Evolutionary conservation across 2,329 filamentous ascomycete species (phyloP).

Genomic region (Phoma sp.): DNA sequence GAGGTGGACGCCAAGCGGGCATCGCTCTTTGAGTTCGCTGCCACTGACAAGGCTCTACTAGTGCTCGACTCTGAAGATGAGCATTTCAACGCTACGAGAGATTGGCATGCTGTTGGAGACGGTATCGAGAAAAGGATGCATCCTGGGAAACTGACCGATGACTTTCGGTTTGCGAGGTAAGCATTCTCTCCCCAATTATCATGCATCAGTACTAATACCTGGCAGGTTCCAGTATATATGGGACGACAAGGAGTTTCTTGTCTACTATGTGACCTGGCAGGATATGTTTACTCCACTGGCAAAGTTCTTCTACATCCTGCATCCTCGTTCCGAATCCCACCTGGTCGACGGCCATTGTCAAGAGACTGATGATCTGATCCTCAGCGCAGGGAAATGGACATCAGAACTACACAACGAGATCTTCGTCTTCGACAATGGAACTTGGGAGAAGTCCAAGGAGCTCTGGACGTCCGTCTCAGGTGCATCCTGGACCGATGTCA

Average conservation of each 20-base stretch:
- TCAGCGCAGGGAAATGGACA: slow-evolving; percentile 62
- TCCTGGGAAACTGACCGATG: slow-evolving; percentile 28
- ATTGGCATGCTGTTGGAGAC: slow-evolving; percentile 32
- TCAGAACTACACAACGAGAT: slow-evolving; percentile 66
- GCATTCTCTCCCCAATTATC: not conserved
- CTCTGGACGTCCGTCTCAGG: slow-evolving; percentile 58
- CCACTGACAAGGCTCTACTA: slow-evolving; percentile 24
- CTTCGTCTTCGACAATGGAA: slow-evolving; percentile 67
- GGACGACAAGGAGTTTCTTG: slow-evolving; percentile 34
- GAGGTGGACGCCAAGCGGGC: slow-evolving; percentile 20
- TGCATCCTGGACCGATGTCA: slow-evolving; percentile 68
- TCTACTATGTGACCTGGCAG: slow-evolving; percentile 38
- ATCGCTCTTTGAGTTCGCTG: slow-evolving; percentile 34
- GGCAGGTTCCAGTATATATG: slow-evolving; percentile 37
- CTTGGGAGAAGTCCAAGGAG: slow-evolving; percentile 66
- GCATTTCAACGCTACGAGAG: slow-evolving; percentile 23
- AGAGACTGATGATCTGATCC: slow-evolving; percentile 57
- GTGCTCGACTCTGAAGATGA: slow-evolving; percentile 27
- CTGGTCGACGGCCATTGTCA: slow-evolving; percentile 29
- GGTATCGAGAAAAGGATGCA: slow-evolving; percentile 32
- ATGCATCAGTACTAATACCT: not conserved
- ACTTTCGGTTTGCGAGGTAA: slow-evolving; percentile 32
- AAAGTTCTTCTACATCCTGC: slow-evolving; percentile 30
- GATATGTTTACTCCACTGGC: slow-evolving; percentile 34
- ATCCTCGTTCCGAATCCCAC: slow-evolving; percentile 16